These are phyloP conservation scores for Warburgia ugandensis DNA, from an alignment of 164 flowering plant genomes.

Conservation along the genomic window DNA sequence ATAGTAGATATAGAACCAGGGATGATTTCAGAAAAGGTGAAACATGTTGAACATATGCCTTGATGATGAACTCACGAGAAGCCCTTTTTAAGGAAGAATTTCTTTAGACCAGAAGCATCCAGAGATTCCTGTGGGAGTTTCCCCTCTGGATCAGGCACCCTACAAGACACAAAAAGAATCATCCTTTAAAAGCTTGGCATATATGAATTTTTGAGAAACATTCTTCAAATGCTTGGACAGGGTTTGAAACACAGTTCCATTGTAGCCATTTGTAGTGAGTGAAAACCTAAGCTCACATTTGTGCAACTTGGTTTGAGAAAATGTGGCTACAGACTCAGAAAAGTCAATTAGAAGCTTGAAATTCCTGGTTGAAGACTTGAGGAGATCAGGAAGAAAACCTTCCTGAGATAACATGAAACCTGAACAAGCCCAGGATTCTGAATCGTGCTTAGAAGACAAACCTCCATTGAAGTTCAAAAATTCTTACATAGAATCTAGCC, in stretches of 20 bases:
- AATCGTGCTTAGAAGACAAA: background rate
- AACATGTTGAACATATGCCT: background rate
- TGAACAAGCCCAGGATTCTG: too few relatives aligned
- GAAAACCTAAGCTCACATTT: background rate
- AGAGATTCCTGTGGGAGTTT: conserved; percentile 79
- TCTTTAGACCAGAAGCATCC: conserved; percentile 67
- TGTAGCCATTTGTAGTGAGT: too few relatives aligned
- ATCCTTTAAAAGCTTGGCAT: background rate
- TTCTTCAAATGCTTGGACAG: background rate
- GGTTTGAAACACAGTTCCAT: background rate
- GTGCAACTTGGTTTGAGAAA: background rate
- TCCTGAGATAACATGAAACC: too few relatives aligned
- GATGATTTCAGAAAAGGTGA: background rate
- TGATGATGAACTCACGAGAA: conserved; percentile 65
- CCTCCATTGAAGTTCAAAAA: background rate
- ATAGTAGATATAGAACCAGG: too few relatives aligned
- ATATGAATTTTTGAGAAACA: background rate
- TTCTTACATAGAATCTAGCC: conserved; percentile 68
- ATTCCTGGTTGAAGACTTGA: background rate
- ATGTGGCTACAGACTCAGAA: background rate
- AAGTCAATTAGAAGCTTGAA: background rate
- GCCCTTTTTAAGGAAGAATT: conserved; percentile 68
- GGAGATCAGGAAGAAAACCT: background rate
- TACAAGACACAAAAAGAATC: conserved; percentile 15
- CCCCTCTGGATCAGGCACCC: conserved; percentile 84